phyloP scores from a whole-genome alignment of 352 stramenopile species.

The Phytopythium cucurbitacearum region DNA sequence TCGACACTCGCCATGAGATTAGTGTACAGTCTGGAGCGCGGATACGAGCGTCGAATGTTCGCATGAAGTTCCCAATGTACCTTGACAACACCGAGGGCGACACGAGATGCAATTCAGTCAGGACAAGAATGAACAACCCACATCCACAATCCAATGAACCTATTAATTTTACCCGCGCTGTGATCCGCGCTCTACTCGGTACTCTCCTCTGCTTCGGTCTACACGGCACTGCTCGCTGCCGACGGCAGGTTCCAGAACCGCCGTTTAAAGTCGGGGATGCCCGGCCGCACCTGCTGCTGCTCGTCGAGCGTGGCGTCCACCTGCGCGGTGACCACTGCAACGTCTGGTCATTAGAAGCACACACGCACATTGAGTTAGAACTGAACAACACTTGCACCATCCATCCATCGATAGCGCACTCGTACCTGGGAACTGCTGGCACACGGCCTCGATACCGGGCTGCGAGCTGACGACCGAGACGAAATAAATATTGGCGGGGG shows the following conservation, averaged over 20 bases:
- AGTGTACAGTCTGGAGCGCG: no score
- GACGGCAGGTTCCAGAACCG: constrained; percentile 29
- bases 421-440: constrained; percentile 40
- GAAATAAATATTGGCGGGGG: constrained; percentile 45
- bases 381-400: background rate
- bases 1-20: no score
- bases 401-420: no score
- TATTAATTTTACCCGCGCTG: no score
- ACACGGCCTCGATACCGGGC: constrained; percentile 34
- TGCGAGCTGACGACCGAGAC: constrained; percentile 41
- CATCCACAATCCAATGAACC: no score
- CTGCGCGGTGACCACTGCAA: constrained; percentile 35
- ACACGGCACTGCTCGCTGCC: background rate
- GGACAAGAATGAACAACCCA: no score
- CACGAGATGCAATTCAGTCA: no score
- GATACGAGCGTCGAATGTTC: no score
- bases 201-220: no score
- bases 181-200: no score
- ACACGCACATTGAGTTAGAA: background rate
- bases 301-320: constrained; percentile 42
- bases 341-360: constrained; percentile 10
- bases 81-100: no score
- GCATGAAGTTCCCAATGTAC: no score
- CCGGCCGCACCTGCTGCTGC: constrained; percentile 25
- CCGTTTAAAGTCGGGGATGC: constrained; percentile 32